Conservation (phyloP, 1,284 basidiomycete genomes). For the Apiotrichum sp. region DNA sequence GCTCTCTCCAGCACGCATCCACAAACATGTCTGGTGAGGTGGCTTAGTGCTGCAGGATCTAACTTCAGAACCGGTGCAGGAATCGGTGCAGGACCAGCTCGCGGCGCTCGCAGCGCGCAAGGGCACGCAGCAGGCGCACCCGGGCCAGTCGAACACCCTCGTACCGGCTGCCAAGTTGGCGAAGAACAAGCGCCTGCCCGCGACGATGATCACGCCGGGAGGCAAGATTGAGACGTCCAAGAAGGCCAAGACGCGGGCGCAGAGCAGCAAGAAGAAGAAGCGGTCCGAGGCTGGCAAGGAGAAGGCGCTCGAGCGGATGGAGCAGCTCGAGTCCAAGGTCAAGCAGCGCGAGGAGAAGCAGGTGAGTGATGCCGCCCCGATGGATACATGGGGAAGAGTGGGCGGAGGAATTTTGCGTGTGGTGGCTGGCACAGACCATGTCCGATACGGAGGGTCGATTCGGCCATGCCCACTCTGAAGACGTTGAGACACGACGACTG, state of each 20-base stretch:
- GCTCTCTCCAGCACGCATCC: background rate
- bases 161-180: constrained; percentile 34
- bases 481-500: background rate
- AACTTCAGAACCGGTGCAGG: background rate
- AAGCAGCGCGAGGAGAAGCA: constrained; percentile 36
- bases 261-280: constrained; percentile 20
- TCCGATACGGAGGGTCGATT: background rate
- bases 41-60: background rate
- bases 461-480: no score
- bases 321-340: constrained; percentile 22
- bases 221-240: constrained; percentile 28
- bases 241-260: constrained; percentile 16
- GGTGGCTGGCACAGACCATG: background rate
- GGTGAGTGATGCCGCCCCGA: constrained; percentile 21
- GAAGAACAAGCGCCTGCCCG: constrained; percentile 39
- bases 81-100: constrained; percentile 12
- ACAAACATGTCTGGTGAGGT: background rate
- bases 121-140: constrained; percentile 14
- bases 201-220: constrained; percentile 40
- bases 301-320: constrained; percentile 33
- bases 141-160: constrained; percentile 13
- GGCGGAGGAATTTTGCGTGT: background rate
- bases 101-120: constrained; percentile 13
- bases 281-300: constrained; percentile 29
- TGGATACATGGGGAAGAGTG: background rate